Conservation (phyloP, 257 asterid genomes). For the Solanum etuberosum region DNA sequence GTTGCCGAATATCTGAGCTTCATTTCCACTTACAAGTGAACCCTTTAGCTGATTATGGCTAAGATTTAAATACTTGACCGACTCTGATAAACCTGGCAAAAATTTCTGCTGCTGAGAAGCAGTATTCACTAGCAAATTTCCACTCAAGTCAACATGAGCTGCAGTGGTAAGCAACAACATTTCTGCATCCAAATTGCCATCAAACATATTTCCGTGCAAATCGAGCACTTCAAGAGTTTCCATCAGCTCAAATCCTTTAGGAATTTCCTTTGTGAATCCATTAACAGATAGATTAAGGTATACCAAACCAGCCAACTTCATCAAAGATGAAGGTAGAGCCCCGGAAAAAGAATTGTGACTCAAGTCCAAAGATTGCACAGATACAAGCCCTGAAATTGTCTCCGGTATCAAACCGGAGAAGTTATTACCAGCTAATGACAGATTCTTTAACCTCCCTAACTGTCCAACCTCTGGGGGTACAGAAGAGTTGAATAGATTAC, state of each 20-base stretch:
- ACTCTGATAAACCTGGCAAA: slow-evolving; percentile 42
- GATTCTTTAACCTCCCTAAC: slow-evolving; percentile 42
- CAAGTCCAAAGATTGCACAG: slow-evolving; percentile 60
- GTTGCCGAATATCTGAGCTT: slow-evolving; percentile 51
- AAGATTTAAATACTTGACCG: slow-evolving; percentile 64
- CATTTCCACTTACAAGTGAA: slow-evolving; percentile 58
- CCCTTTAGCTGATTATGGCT: slow-evolving; percentile 68
- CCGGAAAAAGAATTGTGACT: slow-evolving; percentile 73
- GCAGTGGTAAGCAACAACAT: slow-evolving; percentile 65
- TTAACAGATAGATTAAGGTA: slow-evolving; percentile 68
- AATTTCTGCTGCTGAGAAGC: slow-evolving; percentile 33
- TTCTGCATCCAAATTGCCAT: slow-evolving; percentile 55
- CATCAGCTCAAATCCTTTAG: slow-evolving; percentile 80
- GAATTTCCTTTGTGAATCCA: slow-evolving; percentile 48
- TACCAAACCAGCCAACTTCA: slow-evolving; percentile 40
- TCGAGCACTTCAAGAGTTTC: slow-evolving; percentile 55
- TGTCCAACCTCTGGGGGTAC: slow-evolving; percentile 62
- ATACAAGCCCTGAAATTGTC: slow-evolving; percentile 43
- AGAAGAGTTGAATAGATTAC: slow-evolving; percentile 51
- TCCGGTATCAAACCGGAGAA: slow-evolving; percentile 74
- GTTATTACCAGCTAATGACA: slow-evolving; percentile 78
- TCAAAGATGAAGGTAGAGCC: slow-evolving; percentile 45
- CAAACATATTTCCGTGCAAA: slow-evolving; percentile 82
- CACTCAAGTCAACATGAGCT: slow-evolving; percentile 70
- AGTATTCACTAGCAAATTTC: slow-evolving; percentile 47